A percentile compares a stretch with the other conserved stretches of the same genome.
These are phyloP conservation scores for Diplosphaera chodatii DNA, from an alignment of 139 green algal species.

Conservation along the genomic window DNA sequence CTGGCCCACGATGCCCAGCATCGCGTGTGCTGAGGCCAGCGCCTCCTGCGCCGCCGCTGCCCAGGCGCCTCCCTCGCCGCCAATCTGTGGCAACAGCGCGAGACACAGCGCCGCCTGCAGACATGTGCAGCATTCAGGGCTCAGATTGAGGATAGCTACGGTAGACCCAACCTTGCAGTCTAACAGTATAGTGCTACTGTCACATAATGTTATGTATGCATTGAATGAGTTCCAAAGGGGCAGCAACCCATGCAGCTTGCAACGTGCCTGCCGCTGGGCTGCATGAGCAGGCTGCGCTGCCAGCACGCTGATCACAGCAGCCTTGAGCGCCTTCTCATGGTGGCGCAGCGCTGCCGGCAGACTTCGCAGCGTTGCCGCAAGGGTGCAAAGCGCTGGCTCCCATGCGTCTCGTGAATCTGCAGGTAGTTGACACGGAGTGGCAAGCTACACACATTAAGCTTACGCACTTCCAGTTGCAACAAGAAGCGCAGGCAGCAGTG, in stretches of 20 bases:
- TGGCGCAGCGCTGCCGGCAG: not conserved
- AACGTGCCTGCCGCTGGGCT: not conserved
- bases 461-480: too few species aligned
- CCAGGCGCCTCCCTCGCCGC: constrained; percentile 30
- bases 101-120: not conserved
- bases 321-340: not conserved
- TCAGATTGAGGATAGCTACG: too few species aligned
- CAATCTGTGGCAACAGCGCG: not conserved
- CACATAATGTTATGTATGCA: too few species aligned
- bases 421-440: too few species aligned
- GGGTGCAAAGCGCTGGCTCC: not conserved
- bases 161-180: too few species aligned
- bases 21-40: constrained; percentile 20
- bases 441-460: too few species aligned
- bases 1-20: constrained; percentile 20
- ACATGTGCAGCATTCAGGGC: too few species aligned
- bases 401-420: not conserved
- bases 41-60: constrained; percentile 23
- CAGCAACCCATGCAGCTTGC: too few species aligned
- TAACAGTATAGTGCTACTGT: too few species aligned
- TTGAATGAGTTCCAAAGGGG: too few species aligned
- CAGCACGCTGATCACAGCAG: not conserved
- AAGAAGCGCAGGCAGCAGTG: too few species aligned
- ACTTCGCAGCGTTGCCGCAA: not conserved
- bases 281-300: not conserved